Percentiles rank a stretch among this genome's conserved stretches.
Conservation (phyloP, 1,284 basidiomycete genomes). For the Fomes fomentarius region DNA sequence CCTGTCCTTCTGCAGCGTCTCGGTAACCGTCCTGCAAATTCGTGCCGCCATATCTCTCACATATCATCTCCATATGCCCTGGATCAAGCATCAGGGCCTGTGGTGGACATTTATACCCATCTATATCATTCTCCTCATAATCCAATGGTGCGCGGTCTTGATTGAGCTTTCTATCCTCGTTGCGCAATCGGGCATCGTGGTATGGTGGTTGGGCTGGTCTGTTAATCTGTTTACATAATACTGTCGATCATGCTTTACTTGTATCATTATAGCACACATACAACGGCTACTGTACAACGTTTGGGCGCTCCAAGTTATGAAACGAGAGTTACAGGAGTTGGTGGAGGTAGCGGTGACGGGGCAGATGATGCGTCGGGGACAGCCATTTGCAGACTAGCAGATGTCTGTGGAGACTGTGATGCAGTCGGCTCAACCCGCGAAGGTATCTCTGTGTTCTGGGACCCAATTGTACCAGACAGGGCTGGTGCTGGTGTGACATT, state of each 20-base stretch:
- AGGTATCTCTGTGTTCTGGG: not conserved
- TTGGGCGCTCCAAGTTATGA: not conserved
- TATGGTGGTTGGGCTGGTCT: conserved; percentile 76
- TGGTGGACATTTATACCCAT: conserved; percentile 63
- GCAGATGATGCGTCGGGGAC: too few relatives aligned
- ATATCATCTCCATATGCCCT: conserved; percentile 51
- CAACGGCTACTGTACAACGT: conserved; percentile 17
- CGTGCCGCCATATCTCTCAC: conserved; percentile 56
- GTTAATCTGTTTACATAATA: conserved; percentile 50
- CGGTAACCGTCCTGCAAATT: conserved; percentile 53
- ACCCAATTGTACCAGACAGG: not conserved
- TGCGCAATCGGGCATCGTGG: conserved; percentile 55
- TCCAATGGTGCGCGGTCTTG: conserved; percentile 64
- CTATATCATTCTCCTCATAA: conserved; percentile 58
- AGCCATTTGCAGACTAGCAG: too few relatives aligned
- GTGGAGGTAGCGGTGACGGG: too few relatives aligned
- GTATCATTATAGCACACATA: conserved; percentile 25
- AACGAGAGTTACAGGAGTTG: too few relatives aligned
- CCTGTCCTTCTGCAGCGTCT: conserved; percentile 49
- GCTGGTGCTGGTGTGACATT: not conserved
- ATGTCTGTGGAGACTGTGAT: too few relatives aligned
- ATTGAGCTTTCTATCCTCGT: conserved; percentile 57
- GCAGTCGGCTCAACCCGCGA: not conserved
- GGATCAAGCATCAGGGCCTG: conserved; percentile 59
- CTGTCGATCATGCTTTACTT: conserved; percentile 17